Conservation (phyloP, 371 early-diverging fungal species). For the Dichotomocladium elegans region DNA sequence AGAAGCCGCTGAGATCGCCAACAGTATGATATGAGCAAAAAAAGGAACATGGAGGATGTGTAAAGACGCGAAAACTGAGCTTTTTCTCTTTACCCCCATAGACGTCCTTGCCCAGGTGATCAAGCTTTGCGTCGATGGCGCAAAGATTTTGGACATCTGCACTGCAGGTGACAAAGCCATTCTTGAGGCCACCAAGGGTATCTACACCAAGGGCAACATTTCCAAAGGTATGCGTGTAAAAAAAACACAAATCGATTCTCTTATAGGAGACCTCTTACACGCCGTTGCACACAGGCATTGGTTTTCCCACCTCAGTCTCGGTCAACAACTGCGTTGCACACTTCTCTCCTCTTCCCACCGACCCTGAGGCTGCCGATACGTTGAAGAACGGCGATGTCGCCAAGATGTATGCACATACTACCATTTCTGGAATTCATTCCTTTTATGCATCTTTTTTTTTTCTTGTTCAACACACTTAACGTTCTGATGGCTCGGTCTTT, state of each 20-base stretch:
- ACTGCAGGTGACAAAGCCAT: conserved; percentile 79
- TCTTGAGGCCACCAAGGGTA: conserved; percentile 47
- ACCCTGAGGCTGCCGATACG: conserved; percentile 50
- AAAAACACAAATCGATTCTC: background rate
- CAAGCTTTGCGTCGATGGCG: conserved; percentile 66
- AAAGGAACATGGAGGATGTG: no score
- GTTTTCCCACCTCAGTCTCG: conserved; percentile 85
- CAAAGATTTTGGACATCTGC: conserved; percentile 79
- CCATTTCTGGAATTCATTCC: background rate
- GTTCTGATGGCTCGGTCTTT: conserved; percentile 1
- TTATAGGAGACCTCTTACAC: background rate
- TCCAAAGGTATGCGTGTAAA: conserved; percentile 60
- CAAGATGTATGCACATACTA: conserved; percentile 66
- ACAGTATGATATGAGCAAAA: conserved; percentile 69
- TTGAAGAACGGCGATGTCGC: conserved; percentile 85
- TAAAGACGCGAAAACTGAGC: no score
- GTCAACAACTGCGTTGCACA: conserved; percentile 86
- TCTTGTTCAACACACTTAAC: background rate
- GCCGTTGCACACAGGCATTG: conserved; percentile 57
- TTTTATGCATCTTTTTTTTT: background rate
- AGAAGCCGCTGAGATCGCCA: conserved; percentile 82
- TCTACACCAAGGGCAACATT: conserved; percentile 62
- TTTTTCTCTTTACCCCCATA: conserved; percentile 16
- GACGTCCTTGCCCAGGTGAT: conserved; percentile 70
- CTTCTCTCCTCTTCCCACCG: conserved; percentile 73